phyloP scores from a whole-genome alignment of 176 grass and related monocot genomes.

The Oryza glumipatula region DNA sequence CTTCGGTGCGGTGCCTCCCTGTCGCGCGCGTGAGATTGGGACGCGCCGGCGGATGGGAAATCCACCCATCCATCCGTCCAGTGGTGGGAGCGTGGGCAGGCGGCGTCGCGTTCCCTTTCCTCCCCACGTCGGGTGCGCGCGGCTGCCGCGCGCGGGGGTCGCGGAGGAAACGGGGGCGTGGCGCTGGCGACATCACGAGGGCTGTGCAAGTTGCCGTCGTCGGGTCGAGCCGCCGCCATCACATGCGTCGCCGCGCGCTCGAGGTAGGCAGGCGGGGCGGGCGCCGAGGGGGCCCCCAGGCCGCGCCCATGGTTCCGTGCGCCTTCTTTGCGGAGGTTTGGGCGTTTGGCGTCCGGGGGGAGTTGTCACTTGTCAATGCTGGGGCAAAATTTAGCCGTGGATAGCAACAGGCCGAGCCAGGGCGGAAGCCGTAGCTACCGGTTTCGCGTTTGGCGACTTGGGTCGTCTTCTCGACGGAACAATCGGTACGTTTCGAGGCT shows the following conservation, averaged over 20 bases:
- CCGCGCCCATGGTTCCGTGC: background rate
- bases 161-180: background rate
- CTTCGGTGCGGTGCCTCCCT: background rate
- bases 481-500: background rate
- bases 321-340: background rate
- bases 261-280: background rate
- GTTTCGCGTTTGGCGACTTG: background rate
- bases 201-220: background rate
- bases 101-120: background rate
- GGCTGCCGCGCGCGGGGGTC: background rate
- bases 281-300: background rate
- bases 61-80: too few species aligned
- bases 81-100: background rate
- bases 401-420: too few species aligned
- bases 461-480: background rate
- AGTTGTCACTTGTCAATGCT: too few species aligned
- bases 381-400: background rate
- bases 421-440: background rate
- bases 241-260: background rate
- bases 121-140: background rate
- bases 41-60: too few species aligned
- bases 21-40: constrained; percentile 23
- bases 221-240: background rate
- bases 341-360: background rate
- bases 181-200: background rate